Conservation (phyloP, 768 basidiomycete species). For the Mycena alexandri region DNA sequence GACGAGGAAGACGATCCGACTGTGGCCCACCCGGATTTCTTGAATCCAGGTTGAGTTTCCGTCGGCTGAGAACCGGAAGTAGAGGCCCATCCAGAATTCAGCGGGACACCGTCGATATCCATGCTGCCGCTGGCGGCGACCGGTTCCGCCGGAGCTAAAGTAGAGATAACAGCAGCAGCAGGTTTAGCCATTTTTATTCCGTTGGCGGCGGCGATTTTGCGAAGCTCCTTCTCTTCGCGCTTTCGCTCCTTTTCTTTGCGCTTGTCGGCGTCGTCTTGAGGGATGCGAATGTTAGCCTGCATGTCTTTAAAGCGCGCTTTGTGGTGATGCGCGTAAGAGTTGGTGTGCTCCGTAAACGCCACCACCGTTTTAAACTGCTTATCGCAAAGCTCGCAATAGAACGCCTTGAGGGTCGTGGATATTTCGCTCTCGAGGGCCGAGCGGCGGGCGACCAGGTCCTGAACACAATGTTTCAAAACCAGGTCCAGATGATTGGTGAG, state of each 20-base stretch:
- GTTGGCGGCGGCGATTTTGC: constrained; percentile 85
- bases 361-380: constrained; percentile 90
- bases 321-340: constrained; percentile 90
- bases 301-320: constrained; percentile 86
- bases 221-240: constrained; percentile 86
- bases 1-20: constrained; percentile 48
- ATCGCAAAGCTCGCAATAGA: constrained; percentile 87
- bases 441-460: constrained; percentile 76
- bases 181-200: constrained; percentile 78
- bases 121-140: constrained; percentile 42
- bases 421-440: constrained; percentile 78
- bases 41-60: constrained; percentile 50
- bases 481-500: not conserved
- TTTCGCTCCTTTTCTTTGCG: constrained; percentile 89
- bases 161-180: constrained; percentile 35
- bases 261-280: constrained; percentile 76
- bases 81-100: constrained; percentile 66
- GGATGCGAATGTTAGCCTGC: constrained; percentile 80
- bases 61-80: constrained; percentile 43
- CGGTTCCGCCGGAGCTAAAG: constrained; percentile 35
- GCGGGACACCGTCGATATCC: constrained; percentile 50
- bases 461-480: constrained; percentile 19
- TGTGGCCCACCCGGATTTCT: constrained; percentile 64
- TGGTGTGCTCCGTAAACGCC: constrained; percentile 91
- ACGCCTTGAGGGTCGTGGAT: constrained; percentile 73